These are phyloP conservation scores for Pistacia vera DNA, from an alignment of 345 rosid genomes.

Conservation along the genomic window DNA sequence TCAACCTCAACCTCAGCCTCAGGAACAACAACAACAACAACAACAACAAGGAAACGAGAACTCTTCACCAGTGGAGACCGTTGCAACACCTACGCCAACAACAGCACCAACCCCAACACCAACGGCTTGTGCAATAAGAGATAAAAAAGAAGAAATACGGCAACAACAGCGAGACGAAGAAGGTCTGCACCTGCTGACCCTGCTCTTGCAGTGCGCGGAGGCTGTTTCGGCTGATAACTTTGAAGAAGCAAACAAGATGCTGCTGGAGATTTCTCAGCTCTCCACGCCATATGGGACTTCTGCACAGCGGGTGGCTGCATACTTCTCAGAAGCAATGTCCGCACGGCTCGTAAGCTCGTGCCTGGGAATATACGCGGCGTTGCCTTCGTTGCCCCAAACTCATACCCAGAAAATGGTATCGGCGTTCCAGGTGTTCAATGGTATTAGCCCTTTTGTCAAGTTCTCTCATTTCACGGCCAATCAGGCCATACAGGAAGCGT, in stretches of 20 bases:
- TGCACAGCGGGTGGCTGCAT: conserved; percentile 96
- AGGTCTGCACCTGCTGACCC: conserved; percentile 87
- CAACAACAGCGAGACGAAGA: conserved; percentile 88
- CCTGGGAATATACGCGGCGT: conserved; percentile 74
- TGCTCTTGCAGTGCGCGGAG: conserved; percentile 95
- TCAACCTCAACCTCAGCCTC: conserved; percentile 27
- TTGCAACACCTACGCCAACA: conserved; percentile 14
- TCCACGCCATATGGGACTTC: conserved; percentile 96
- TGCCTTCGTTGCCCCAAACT: conserved; percentile 72
- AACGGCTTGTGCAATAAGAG: conserved; percentile 35
- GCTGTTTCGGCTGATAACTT: conserved; percentile 88
- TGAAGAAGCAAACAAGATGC: conserved; percentile 90
- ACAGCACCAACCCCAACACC: conserved; percentile 27
- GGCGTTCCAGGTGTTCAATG: conserved; percentile 98
- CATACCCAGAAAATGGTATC: conserved; percentile 81
- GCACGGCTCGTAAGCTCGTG: conserved; percentile 89
- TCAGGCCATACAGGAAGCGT: conserved; percentile 97
- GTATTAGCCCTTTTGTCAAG: conserved; percentile 93
- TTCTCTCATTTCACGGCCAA: conserved; percentile 99
- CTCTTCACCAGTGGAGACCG: conserved; percentile 56
- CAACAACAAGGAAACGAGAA: conserved; percentile 41
- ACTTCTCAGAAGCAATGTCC: conserved; percentile 97
- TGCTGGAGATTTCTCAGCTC: conserved; percentile 84
- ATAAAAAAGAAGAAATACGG: conserved; percentile 70
- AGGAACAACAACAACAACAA: conserved; percentile 26